Evolutionary conservation across 208 protist species (phyloP).

Genomic region (Naegleria fowleri): DNA sequence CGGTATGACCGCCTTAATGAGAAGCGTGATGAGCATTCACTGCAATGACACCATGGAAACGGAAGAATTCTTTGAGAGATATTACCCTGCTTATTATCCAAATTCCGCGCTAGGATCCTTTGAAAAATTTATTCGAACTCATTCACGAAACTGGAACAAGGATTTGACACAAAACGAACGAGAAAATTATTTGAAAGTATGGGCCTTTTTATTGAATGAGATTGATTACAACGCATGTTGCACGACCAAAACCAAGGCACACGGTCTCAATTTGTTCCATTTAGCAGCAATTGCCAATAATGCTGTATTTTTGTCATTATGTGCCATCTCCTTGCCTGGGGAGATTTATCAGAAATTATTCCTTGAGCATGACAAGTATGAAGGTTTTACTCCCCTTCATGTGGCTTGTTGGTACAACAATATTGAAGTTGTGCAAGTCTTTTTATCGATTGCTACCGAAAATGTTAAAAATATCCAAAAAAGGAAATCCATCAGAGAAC

Average conservation of each 20-base stretch:
- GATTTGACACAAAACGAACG: background rate
- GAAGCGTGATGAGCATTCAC: background rate
- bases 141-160: background rate
- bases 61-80: background rate
- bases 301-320: background rate
- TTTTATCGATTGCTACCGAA: background rate
- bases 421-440: background rate
- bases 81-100: background rate
- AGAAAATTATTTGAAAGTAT: background rate
- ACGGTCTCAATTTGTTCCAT: background rate
- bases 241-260: background rate
- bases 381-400: background rate
- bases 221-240: background rate
- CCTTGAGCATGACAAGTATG: background rate
- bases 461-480: background rate
- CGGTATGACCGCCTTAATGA: background rate
- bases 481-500: background rate
- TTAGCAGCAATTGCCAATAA: background rate
- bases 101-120: background rate
- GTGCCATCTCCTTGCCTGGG: background rate
- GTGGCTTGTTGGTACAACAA: background rate
- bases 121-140: background rate
- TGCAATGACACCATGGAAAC: background rate
- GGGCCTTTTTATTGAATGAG: background rate
- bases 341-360: background rate